phyloP scores from a whole-genome alignment of 345 rosid genomes.

The Aethionema arabicum region DNA sequence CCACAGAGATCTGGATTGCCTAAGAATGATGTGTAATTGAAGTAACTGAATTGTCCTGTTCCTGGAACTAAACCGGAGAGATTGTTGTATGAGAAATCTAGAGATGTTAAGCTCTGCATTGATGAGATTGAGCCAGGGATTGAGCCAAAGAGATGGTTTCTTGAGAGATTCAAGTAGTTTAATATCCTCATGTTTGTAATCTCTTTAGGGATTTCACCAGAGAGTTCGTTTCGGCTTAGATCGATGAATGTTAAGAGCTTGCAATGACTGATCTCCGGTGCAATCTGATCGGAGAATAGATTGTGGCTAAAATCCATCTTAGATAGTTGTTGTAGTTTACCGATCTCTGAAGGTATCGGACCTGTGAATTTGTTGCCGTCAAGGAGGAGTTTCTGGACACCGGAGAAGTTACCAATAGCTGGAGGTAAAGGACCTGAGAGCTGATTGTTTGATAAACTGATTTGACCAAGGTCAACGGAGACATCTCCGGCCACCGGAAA shows the following conservation, averaged over 20 bases:
- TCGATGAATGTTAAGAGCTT: slow-evolving; percentile 78
- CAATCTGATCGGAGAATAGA: slow-evolving; percentile 59
- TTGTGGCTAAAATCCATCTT: slow-evolving; percentile 82
- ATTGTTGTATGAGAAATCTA: slow-evolving; percentile 88
- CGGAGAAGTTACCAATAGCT: slow-evolving; percentile 69
- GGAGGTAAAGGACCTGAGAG: slow-evolving; percentile 75
- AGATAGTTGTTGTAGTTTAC: slow-evolving; percentile 72
- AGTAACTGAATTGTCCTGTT: slow-evolving; percentile 85
- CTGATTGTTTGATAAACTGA: slow-evolving; percentile 73
- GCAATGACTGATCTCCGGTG: slow-evolving; percentile 73
- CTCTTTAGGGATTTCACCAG: slow-evolving; percentile 78
- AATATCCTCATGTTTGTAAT: slow-evolving; percentile 75
- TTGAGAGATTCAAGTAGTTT: slow-evolving; percentile 80
- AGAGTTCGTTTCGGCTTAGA: slow-evolving; percentile 74
- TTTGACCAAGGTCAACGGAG: slow-evolving; percentile 64
- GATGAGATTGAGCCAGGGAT: slow-evolving; percentile 70
- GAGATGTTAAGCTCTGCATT: slow-evolving; percentile 92
- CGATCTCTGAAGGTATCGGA: slow-evolving; percentile 69
- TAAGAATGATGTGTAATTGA: slow-evolving; percentile 82
- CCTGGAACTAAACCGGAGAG: slow-evolving; percentile 91
- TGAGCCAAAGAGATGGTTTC: slow-evolving; percentile 68
- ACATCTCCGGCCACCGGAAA: slow-evolving; percentile 52
- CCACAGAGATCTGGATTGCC: slow-evolving; percentile 85
- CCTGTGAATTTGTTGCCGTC: slow-evolving; percentile 84
- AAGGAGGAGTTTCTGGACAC: slow-evolving; percentile 80